Conservation (phyloP, 2,329 filamentous ascomycete genomes). For the Sclerotinia spermophila region DNA sequence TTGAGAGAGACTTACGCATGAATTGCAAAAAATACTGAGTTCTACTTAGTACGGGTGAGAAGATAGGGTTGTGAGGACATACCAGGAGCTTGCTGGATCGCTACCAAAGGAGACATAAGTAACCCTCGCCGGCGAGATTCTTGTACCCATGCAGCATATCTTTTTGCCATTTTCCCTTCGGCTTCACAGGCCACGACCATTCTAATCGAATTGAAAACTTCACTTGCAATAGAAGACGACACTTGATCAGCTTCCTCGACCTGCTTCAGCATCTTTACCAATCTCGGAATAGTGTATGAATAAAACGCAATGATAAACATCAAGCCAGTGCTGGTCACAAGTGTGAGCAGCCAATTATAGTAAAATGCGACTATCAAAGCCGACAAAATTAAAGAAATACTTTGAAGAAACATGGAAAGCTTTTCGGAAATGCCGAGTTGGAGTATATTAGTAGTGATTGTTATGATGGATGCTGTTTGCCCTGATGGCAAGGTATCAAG, state of each 20-base stretch:
- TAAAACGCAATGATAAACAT: constrained; percentile 52
- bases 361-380: constrained; percentile 52
- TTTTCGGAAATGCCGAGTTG: constrained; percentile 62
- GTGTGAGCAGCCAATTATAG: constrained; percentile 54
- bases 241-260: constrained; percentile 51
- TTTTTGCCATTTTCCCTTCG: constrained; percentile 50
- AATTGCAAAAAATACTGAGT: constrained; percentile 10
- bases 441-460: constrained; percentile 59
- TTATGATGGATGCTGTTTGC: constrained; percentile 59
- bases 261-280: constrained; percentile 50
- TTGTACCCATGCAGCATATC: constrained; percentile 52
- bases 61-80: background rate
- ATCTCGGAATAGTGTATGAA: constrained; percentile 52
- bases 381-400: constrained; percentile 49
- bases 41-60: background rate
- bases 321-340: constrained; percentile 54
- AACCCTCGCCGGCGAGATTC: constrained; percentile 43
- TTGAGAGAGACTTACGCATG: constrained; percentile 18
- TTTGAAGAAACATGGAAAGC: constrained; percentile 56
- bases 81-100: constrained; percentile 48
- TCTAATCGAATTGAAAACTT: constrained; percentile 55
- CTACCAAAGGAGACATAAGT: constrained; percentile 25
- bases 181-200: constrained; percentile 63
- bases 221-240: constrained; percentile 57
- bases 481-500: constrained; percentile 64